Evolutionary conservation across 257 asterid species (phyloP).

Genomic region (Coffea eugenioides): DNA sequence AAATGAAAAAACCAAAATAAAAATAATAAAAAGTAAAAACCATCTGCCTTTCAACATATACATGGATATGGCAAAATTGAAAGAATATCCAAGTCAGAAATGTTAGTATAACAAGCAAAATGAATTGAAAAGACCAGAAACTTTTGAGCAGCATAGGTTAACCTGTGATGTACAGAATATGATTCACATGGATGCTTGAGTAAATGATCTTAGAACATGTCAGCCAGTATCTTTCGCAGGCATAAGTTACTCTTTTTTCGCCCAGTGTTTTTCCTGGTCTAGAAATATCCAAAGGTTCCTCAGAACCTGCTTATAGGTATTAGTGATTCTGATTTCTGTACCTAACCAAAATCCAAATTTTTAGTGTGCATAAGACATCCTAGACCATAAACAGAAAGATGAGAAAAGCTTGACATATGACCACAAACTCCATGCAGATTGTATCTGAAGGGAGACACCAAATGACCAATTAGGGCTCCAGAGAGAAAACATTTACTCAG

Average conservation of each 20-base stretch:
- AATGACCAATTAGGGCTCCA: constrained; percentile 2
- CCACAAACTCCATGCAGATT: background rate
- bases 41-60: background rate
- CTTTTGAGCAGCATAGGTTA: background rate
- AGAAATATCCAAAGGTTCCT: background rate
- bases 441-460: background rate
- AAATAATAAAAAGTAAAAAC: background rate
- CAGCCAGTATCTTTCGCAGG: background rate
- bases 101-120: background rate
- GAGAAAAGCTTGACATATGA: too few species aligned
- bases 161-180: too few species aligned
- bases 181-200: too few species aligned
- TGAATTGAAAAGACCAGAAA: background rate
- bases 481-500: too few species aligned
- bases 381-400: background rate
- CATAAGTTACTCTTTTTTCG: background rate
- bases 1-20: too few species aligned
- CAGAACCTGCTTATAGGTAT: background rate
- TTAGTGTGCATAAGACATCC: background rate
- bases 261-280: background rate
- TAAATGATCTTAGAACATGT: background rate
- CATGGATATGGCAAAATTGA: background rate
- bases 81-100: background rate
- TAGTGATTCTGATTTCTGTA: background rate
- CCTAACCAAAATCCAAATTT: background rate